Percentiles rank a stretch among this genome's conserved stretches.
These are phyloP conservation scores for Thelonectria rubi DNA, from an alignment of 2,329 filamentous ascomycete genomes.

Conservation along the genomic window DNA sequence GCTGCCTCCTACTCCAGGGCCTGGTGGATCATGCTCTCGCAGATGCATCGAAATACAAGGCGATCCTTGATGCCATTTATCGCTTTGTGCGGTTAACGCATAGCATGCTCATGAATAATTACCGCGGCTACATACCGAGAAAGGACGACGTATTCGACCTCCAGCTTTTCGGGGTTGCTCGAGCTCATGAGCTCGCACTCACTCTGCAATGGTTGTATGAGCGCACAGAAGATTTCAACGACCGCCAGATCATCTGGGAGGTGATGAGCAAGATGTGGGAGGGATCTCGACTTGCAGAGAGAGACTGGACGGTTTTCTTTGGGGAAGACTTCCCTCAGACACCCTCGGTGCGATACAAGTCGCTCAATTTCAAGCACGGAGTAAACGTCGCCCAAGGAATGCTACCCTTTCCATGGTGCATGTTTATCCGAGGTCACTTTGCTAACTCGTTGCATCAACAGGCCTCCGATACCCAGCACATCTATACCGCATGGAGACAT, in stretches of 20 bases:
- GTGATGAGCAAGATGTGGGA: background rate
- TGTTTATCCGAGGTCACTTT: background rate
- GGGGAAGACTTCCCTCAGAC: background rate
- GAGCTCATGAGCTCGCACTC: background rate
- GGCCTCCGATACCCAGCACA: background rate
- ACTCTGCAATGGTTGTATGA: background rate
- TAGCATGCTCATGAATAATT: background rate
- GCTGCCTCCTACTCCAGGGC: background rate
- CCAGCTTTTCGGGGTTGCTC: background rate
- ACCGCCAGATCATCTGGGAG: background rate
- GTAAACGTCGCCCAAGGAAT: background rate
- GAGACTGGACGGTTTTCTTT: slow-evolving; percentile 1
- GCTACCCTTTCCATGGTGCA: no score
- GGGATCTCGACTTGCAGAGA: background rate
- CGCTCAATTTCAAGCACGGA: background rate
- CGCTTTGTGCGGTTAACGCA: background rate
- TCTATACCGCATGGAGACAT: background rate
- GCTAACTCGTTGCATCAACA: background rate
- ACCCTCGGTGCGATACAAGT: background rate
- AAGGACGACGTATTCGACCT: background rate
- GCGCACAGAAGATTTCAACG: background rate
- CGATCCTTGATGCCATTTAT: background rate
- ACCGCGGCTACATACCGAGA: background rate
- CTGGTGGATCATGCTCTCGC: background rate
- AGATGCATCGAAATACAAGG: background rate